Conservation (phyloP, 495 filamentous ascomycete genomes). For the Neurospora sp. region DNA sequence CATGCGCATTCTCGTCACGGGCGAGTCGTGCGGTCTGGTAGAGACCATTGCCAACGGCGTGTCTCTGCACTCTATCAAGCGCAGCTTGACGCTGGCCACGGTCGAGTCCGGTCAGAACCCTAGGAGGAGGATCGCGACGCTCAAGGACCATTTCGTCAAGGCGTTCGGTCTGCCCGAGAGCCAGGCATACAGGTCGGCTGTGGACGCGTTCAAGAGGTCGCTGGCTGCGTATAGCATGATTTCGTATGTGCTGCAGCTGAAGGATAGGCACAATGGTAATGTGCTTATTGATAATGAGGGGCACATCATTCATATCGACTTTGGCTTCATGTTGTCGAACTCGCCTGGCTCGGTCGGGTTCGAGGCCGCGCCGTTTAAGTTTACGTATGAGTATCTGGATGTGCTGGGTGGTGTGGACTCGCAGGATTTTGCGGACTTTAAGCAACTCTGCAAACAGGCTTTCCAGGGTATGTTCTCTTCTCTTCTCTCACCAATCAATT, state of each 20-base stretch:
- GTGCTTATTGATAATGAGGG: constrained; percentile 69
- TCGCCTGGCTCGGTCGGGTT: constrained; percentile 68
- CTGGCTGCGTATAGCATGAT: constrained; percentile 69
- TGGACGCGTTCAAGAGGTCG: constrained; percentile 59
- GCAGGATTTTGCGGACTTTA: constrained; percentile 54
- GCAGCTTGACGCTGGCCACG: constrained; percentile 57
- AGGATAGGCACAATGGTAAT: constrained; percentile 75
- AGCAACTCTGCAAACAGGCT: constrained; percentile 60
- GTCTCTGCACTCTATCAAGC: constrained; percentile 64
- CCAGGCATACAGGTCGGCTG: constrained; percentile 50
- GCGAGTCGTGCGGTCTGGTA: constrained; percentile 65
- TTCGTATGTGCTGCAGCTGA: constrained; percentile 65
- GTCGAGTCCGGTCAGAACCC: constrained; percentile 57
- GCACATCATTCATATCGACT: constrained; percentile 74
- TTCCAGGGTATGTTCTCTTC: constrained; percentile 48
- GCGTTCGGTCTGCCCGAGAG: constrained; percentile 56
- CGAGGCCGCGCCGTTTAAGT: constrained; percentile 70
- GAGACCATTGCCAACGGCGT: constrained; percentile 76
- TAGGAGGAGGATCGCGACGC: constrained; percentile 55
- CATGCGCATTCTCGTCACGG: constrained; percentile 71
- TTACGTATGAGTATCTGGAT: constrained; percentile 69
- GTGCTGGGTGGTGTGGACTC: constrained; percentile 58
- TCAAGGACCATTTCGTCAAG: constrained; percentile 67
- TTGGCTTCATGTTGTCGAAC: constrained; percentile 75
- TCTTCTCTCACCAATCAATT: background rate